phyloP scores from a whole-genome alignment of 2,329 filamentous ascomycete genomes.

The Pseudocercospora vitis region DNA sequence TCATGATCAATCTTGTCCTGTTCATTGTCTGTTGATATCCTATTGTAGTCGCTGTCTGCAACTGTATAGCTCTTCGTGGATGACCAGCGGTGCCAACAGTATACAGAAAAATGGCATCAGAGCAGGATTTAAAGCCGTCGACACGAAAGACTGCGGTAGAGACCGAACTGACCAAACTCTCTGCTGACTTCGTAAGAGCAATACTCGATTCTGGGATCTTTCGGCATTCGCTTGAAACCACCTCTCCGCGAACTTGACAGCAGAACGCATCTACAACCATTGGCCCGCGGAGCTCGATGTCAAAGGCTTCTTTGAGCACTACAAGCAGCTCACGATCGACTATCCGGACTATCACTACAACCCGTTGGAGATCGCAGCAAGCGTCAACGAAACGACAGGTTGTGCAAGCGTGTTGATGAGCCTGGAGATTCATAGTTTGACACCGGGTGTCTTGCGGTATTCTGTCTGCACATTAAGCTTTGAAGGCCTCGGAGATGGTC shows the following conservation, averaged over 20 bases:
- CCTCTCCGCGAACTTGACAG: slow-evolving; percentile 4
- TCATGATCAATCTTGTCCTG: too few species aligned
- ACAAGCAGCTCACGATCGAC: neutral
- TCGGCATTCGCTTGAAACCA: slow-evolving; percentile 6
- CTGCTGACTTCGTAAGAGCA: slow-evolving; percentile 11
- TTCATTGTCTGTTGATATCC: too few species aligned
- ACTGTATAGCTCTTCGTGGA: too few species aligned
- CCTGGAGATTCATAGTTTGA: slow-evolving; percentile 13
- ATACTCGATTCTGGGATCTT: slow-evolving; percentile 4
- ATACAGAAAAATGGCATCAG: too few species aligned
- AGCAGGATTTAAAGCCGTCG: too few species aligned
- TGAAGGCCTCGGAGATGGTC: slow-evolving; percentile 9
- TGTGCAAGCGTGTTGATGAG: slow-evolving; percentile 8
- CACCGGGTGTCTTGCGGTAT: slow-evolving; percentile 10
- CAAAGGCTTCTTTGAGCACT: neutral
- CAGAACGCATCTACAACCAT: slow-evolving; percentile 7
- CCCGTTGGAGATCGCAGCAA: slow-evolving; percentile 6
- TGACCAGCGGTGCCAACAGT: too few species aligned
- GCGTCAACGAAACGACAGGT: slow-evolving; percentile 9
- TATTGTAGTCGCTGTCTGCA: too few species aligned
- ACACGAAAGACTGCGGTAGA: slow-evolving; percentile 1
- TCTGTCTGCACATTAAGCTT: slow-evolving; percentile 11
- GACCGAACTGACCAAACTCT: slow-evolving; percentile 5
- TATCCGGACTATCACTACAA: slow-evolving; percentile 1
- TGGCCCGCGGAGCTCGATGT: slow-evolving; percentile 12